Conservation (phyloP, 2,329 filamentous ascomycete species). For the Cordyceps militaris region DNA sequence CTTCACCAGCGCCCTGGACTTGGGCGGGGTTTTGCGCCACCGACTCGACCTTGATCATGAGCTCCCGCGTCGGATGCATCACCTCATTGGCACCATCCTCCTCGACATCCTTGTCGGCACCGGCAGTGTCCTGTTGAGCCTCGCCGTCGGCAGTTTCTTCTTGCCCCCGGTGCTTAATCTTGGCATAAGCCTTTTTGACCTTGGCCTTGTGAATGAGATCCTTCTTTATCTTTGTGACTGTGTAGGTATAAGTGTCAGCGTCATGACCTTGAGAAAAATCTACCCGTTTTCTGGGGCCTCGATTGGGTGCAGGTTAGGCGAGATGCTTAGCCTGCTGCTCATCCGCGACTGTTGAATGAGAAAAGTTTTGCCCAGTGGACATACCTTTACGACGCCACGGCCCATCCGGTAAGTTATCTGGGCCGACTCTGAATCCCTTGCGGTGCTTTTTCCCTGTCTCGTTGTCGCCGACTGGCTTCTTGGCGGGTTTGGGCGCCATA, state of each 20-base stretch:
- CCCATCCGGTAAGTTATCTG: slow-evolving; percentile 85
- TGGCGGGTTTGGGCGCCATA: slow-evolving; percentile 29
- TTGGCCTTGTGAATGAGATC: slow-evolving; percentile 88
- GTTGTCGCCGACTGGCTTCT: slow-evolving; percentile 27
- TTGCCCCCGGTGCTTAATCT: slow-evolving; percentile 57
- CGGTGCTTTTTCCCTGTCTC: slow-evolving; percentile 43
- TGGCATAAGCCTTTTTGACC: slow-evolving; percentile 85
- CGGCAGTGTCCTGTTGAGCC: slow-evolving; percentile 14
- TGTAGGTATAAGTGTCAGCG: slow-evolving; percentile 1
- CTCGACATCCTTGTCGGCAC: slow-evolving; percentile 16
- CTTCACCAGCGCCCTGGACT: slow-evolving; percentile 8
- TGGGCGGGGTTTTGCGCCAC: slow-evolving; percentile 25
- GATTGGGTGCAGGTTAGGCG: background rate
- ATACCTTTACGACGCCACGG: slow-evolving; percentile 71
- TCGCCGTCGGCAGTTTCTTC: slow-evolving; percentile 15
- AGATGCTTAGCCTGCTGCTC: background rate
- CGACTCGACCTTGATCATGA: slow-evolving; percentile 34
- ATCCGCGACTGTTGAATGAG: background rate
- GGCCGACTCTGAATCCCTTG: slow-evolving; percentile 79
- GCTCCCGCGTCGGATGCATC: slow-evolving; percentile 32
- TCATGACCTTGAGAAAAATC: background rate
- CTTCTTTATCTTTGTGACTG: slow-evolving; percentile 83
- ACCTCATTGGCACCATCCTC: slow-evolving; percentile 12
- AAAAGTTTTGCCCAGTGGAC: slow-evolving; percentile 9
- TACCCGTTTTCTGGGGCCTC: background rate